Percentiles rank a stretch among this genome's conserved stretches.
Evolutionary conservation across 2,329 filamentous ascomycete genomes (phyloP).

Genomic region (Seiridium cupressi): DNA sequence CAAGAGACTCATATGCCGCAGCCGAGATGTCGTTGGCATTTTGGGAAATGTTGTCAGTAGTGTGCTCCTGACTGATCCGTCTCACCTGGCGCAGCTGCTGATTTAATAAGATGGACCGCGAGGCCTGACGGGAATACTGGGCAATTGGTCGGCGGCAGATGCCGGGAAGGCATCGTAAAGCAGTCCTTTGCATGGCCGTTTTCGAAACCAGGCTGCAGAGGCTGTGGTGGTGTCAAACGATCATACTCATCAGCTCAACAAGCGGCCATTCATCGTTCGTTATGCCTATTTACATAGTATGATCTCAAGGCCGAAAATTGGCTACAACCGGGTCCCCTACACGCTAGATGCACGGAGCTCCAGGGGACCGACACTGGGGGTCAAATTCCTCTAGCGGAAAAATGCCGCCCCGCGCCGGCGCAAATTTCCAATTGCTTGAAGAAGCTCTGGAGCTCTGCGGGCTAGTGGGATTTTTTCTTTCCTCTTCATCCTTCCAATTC

Average conservation of each 20-base stretch:
- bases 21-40: background rate
- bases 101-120: background rate
- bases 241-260: too few species aligned
- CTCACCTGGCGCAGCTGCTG: background rate
- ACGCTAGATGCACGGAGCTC: background rate
- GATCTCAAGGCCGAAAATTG: too few species aligned
- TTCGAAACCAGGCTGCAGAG: background rate
- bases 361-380: background rate
- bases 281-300: too few species aligned
- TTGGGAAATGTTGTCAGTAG: background rate
- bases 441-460: conserved; percentile 11
- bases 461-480: conserved; percentile 40
- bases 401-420: conserved; percentile 27
- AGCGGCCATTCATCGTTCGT: too few species aligned
- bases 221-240: too few species aligned
- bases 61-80: background rate
- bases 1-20: background rate
- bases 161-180: conserved; percentile 1
- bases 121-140: background rate
- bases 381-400: conserved; percentile 25
- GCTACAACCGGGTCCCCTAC: too few species aligned
- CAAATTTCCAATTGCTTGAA: conserved; percentile 23
- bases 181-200: background rate
- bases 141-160: conserved; percentile 10
- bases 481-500: conserved; percentile 97